Evolutionary conservation across 1,139 yeast species (phyloP).

Genomic region (Kurtzmaniella quercitrusa): DNA sequence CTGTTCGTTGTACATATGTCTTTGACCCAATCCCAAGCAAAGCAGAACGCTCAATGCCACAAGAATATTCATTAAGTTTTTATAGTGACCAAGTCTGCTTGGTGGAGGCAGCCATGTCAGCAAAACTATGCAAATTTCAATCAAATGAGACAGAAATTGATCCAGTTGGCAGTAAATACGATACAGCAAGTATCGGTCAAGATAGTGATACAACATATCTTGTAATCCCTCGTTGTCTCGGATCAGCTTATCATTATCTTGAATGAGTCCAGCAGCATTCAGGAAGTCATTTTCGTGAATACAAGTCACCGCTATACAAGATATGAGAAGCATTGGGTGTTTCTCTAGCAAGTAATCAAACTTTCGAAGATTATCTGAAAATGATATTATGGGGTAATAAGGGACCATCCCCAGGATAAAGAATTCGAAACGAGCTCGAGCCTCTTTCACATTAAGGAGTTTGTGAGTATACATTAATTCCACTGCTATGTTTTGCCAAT

Average conservation of each 20-base stretch:
- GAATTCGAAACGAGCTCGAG: slow-evolving; percentile 27
- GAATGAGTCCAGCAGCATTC: slow-evolving; percentile 5
- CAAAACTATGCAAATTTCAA: slow-evolving; percentile 40
- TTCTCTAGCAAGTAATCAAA: slow-evolving; percentile 37
- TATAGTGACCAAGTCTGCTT: slow-evolving; percentile 45
- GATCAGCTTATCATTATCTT: slow-evolving; percentile 1
- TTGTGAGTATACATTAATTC: slow-evolving; percentile 29
- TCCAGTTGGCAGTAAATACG: slow-evolving; percentile 40
- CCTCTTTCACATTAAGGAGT: slow-evolving; percentile 21
- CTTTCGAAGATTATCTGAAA: slow-evolving; percentile 29
- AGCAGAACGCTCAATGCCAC: slow-evolving; percentile 42
- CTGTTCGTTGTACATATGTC: slow-evolving; percentile 13
- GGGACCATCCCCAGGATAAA: slow-evolving; percentile 38
- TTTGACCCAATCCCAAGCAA: slow-evolving; percentile 45
- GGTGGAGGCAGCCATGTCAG: slow-evolving; percentile 53
- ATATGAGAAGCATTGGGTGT: slow-evolving; percentile 42
- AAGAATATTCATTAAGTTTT: slow-evolving; percentile 46
- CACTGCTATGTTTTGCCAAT: slow-evolving; percentile 29
- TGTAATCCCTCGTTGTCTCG: slow-evolving; percentile 25
- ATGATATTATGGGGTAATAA: slow-evolving; percentile 46
- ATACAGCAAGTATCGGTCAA: slow-evolving; percentile 45
- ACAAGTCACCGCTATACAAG: slow-evolving; percentile 47
- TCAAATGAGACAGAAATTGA: slow-evolving; percentile 37
- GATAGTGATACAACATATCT: slow-evolving; percentile 37
- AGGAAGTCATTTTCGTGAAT: slow-evolving; percentile 33